Base-by-base conservation (phyloP, 345 rosid species). In the Cardamine occulta region DNA sequence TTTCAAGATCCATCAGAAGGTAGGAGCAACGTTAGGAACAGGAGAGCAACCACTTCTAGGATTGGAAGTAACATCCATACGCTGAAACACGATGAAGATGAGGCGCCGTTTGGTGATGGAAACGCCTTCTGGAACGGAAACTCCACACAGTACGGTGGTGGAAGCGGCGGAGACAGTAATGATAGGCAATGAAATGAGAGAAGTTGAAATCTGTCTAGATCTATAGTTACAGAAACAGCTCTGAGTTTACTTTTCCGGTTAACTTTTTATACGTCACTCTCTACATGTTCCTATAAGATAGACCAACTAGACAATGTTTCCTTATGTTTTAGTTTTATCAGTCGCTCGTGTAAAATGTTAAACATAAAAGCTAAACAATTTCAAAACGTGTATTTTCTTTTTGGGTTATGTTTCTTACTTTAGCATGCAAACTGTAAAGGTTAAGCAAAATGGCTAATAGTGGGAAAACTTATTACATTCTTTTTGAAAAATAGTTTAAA, bases 121-220 rank as follows among this genome's bases (percentile, higher is more conserved):
- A 93, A 93, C 63, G 29, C 92, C 26, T 93, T 85, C 73, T 89
- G 98, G 98, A 93, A 93, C 47, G 98, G 97, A 74, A 93, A 93
- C 68, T 91, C 97, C 3, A 91, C 98, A 12, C 86, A 93, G 73
- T 93, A 86, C 44, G 97, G 97, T 2, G 82, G 82, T 53, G 76
- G 79, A 47, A 78, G 37, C 14, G 82, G 85, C 52, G 85, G 78
- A 74, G 80, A 77, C 61, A 8, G 45, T 64, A 65, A 66, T 59
- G 77, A 78, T 53, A 73, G 60, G 66, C 49, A n/a, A 78, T 78
- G 64, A 78, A 44, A 56, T 57, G 8, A 47, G 39, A 37, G 6
- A 19, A 51, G 5, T 14, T 26, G 17, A 48, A 28, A 15, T 68
- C 29, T 60, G 8, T 58, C 37, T 61, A 47, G 24, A 14, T 26